Evolutionary conservation across 179 eudicot species (phyloP).

Genomic region (Gypsophila paniculata): DNA sequence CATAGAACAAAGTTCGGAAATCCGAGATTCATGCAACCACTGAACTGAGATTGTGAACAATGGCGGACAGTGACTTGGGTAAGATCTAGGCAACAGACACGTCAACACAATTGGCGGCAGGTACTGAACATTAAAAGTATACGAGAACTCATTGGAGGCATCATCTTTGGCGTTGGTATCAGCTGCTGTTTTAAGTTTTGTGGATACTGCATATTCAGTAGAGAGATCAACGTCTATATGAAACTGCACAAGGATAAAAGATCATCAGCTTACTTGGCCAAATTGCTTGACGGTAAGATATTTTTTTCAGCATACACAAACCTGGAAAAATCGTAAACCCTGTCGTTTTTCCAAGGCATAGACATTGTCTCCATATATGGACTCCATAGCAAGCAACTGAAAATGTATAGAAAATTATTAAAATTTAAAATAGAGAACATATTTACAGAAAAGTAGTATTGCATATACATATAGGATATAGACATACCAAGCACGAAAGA

Average conservation of each 20-base stretch:
- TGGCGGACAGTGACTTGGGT: constrained; percentile 78
- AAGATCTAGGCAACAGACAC: constrained; percentile 75
- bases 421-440: neutral
- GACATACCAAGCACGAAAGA: no score
- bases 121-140: constrained; percentile 66
- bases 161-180: constrained; percentile 24
- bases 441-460: no score
- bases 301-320: constrained; percentile 22
- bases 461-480: no score
- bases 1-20: constrained; percentile 62
- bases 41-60: constrained; percentile 67
- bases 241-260: constrained; percentile 43
- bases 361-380: constrained; percentile 76
- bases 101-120: constrained; percentile 75
- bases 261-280: constrained; percentile 10
- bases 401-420: neutral
- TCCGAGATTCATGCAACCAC: constrained; percentile 63
- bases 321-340: constrained; percentile 79
- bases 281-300: neutral
- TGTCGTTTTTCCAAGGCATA: constrained; percentile 50
- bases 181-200: constrained; percentile 39
- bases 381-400: constrained; percentile 80
- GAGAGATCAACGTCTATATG: constrained; percentile 60
- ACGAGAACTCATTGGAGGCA: constrained; percentile 47
- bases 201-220: constrained; percentile 45